A percentile compares a stretch with the other conserved stretches of the same genome.
Evolutionary conservation across 2,329 filamentous ascomycete species (phyloP).

Genomic region (Talaromyces sp.): DNA sequence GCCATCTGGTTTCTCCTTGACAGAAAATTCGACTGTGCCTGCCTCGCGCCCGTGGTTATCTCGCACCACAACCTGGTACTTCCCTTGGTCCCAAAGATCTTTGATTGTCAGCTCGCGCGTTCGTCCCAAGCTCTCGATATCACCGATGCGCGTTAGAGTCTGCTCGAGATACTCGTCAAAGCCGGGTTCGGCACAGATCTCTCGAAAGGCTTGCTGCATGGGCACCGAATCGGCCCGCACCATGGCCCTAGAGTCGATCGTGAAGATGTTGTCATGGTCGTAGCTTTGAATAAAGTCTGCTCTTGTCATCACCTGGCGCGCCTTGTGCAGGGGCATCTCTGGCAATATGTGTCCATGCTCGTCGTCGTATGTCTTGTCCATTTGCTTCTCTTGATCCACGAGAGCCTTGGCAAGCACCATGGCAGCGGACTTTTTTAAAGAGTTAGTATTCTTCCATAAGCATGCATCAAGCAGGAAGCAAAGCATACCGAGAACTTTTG

Average conservation of each 20-base stretch:
- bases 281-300: conserved; percentile 91
- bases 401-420: conserved; percentile 90
- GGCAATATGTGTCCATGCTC: conserved; percentile 70
- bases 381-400: conserved; percentile 70
- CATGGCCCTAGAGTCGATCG: conserved; percentile 78
- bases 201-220: conserved; percentile 87
- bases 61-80: conserved; percentile 61
- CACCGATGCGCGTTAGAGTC: conserved; percentile 79
- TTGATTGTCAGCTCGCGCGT: conserved; percentile 96
- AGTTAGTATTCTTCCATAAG: neutral
- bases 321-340: conserved; percentile 72
- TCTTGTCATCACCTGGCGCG: conserved; percentile 89
- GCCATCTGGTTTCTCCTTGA: conserved; percentile 33
- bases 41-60: conserved; percentile 44
- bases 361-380: conserved; percentile 58
- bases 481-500: conserved; percentile 83
- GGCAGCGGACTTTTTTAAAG: conserved; percentile 62
- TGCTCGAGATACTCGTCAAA: conserved; percentile 79
- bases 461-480: neutral
- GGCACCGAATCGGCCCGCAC: conserved; percentile 92
- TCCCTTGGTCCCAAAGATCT: conserved; percentile 79
- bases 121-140: conserved; percentile 86
- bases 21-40: conserved; percentile 45
- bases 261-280: conserved; percentile 92
- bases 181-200: conserved; percentile 70